Evolutionary conservation across 805 yeast genomes (phyloP), one percentile per base, ranked within the genome.

Genomic region (Starmerella kuoi): DNA sequence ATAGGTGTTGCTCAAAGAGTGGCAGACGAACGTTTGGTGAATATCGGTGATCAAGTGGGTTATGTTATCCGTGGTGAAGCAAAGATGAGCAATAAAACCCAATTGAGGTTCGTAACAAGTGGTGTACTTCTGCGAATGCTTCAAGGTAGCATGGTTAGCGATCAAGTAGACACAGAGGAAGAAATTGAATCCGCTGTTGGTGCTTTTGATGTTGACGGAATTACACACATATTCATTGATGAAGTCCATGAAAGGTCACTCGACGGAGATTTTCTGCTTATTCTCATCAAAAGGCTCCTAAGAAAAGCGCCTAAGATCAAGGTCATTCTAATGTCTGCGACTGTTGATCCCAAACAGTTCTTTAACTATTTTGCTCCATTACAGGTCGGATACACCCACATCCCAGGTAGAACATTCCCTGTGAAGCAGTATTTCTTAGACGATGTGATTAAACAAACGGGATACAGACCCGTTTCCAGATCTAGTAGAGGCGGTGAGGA

Each of bases 241-340:
- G 97, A 88, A 62, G 97, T 88, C n/a, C 97, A 88, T 59, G 97
- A 88, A 61, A 65, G 97, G 51, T 85, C 95, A 0, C 74, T 87
- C 42, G 97, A 88, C 54, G 76, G 87, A 46, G 97, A 88, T 60
- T 76, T 87, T 43, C 65, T 88, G 30, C 65, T 88, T 40, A 83
- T 86, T 40, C 70, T 88, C 37, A 64, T 88, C 47, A 86, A 83
- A 53, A 70, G 69, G 30, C 62, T 85, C 4, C 53, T 77, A 49
- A 55, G 61, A 9, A 64, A 58, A 35, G 54, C 58, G 34, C 68
- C 66, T 37, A 69, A 74, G 1, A 57, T 87, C 44, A 80, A 76
- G 53, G 67, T 88, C 25, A 69, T 88, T 8, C 66, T 91, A 38
- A 88, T 91, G 96, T 81, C 94, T 56, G 97, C 97, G 3, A 88